Evolutionary conservation across 1,284 basidiomycete genomes (phyloP), one percentile per base, ranked within the genome.

Genomic region (Boletus sp.): DNA sequence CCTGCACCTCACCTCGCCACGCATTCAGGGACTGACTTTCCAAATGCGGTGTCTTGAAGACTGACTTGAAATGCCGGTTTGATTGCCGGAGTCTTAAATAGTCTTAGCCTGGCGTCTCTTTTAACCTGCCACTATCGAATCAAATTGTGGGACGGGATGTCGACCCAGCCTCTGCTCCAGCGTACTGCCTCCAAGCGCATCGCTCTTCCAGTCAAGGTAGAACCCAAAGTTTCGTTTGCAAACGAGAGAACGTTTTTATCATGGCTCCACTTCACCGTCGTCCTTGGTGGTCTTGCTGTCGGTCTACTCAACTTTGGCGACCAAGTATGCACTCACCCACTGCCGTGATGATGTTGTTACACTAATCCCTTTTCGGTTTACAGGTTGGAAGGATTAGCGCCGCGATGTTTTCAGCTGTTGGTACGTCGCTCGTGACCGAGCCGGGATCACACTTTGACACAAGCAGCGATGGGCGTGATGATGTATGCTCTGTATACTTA

Each of bases 241-340:
- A 96, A 96, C 67, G 92, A 94, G 72, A 84, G 85, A 49, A 95
- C 94, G 3, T 97, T 96, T 71, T 76, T 97, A 40, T 94, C 92
- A 78, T 96, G 94, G 94, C 78, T 94, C 50, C 91, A 94, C 69
- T 94, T 94, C 67, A 92, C 93, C 29, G 91, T 97, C 68, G 91
- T 96, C 50, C 82, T 96, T 13, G 94, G 94, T 37, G 87, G 94
- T 52, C 78, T 97, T 37, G 89, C 93, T 1, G 91, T 97, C n/a
- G 94, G 94, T n/a, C 72, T 97, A 52, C 76, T 97, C 57, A 97
- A 96, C 70, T 97, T 97, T 72, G 94, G 94, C 53, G 94, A 97
- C 70, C 90, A 88, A 76, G 91, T 86, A 47, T 48, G 75, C 44
- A 13, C n/a, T 8, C 14, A 39, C 22, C 37, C 48, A 46, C 26